Evolutionary conservation across 495 filamentous ascomycete species (phyloP).

Genomic region (Cercophora scortea): DNA sequence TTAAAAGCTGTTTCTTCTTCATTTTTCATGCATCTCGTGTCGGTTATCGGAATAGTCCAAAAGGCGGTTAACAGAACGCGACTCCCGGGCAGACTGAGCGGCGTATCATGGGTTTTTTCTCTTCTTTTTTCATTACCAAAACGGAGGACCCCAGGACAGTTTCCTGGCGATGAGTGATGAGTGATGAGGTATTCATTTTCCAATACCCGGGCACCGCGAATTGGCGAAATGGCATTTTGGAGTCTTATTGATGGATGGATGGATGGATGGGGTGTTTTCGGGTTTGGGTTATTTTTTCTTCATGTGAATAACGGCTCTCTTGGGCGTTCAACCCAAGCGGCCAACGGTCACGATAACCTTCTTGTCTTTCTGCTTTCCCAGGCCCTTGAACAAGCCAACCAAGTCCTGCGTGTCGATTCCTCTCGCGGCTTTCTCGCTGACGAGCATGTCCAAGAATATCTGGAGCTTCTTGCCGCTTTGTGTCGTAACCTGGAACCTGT

Average conservation of each 20-base stretch:
- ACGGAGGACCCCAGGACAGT: background rate
- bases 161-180: background rate
- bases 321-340: background rate
- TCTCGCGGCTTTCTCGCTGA: constrained; percentile 14
- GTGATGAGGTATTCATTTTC: too few species aligned
- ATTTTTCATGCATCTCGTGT: too few species aligned
- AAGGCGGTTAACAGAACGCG: too few species aligned
- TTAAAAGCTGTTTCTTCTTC: too few species aligned
- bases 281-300: too few species aligned
- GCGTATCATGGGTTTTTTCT: too few species aligned
- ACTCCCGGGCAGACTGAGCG: too few species aligned
- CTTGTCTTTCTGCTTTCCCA: constrained; percentile 21
- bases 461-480: constrained; percentile 20
- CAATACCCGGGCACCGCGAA: background rate
- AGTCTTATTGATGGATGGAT: background rate
- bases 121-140: too few species aligned
- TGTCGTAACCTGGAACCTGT: constrained; percentile 21
- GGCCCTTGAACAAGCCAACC: constrained; percentile 18
- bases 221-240: too few species aligned
- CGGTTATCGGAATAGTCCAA: too few species aligned
- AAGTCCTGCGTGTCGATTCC: constrained; percentile 19
- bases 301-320: too few species aligned
- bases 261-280: background rate
- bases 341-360: constrained; percentile 17
- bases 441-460: constrained; percentile 21